phyloP scores from a whole-genome alignment of 169 alveolate species.

The Plasmodium chabaudi region DNA sequence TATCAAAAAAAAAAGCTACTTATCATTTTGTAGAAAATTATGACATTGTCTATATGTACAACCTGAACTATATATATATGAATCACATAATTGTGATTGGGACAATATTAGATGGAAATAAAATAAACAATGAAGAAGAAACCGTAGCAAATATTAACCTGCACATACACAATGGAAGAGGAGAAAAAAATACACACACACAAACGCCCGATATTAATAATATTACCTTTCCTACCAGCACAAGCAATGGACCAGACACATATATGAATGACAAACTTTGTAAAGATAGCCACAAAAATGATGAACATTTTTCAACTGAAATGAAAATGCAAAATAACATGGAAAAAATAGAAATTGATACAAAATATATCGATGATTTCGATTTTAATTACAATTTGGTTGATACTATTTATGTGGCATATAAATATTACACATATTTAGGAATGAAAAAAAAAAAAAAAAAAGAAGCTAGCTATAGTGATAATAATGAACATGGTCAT shows the following conservation, averaged over 20 bases:
- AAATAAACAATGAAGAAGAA: not conserved
- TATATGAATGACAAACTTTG: not conserved
- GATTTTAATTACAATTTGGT: slow-evolving; percentile 58
- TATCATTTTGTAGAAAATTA: slow-evolving; percentile 31
- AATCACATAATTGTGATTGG: slow-evolving; percentile 50
- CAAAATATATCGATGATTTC: slow-evolving; percentile 15
- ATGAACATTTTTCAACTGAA: not conserved
- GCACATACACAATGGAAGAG: not conserved
- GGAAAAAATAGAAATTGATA: not conserved
- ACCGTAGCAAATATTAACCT: not conserved
- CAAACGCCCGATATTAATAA: not conserved
- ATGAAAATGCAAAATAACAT: not conserved
- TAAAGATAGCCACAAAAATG: not conserved
- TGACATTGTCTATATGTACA: slow-evolving; percentile 42
- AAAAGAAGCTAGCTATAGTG: slow-evolving; percentile 2
- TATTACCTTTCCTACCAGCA: no score
- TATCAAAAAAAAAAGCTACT: slow-evolving; percentile 5
- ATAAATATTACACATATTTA: slow-evolving; percentile 66
- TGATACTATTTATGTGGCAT: slow-evolving; percentile 55
- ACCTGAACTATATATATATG: slow-evolving; percentile 66
- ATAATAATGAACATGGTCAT: no score
- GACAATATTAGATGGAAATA: slow-evolving; percentile 7
- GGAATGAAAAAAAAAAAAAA: slow-evolving; percentile 18
- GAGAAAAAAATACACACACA: not conserved
- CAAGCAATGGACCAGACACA: not conserved